phyloP scores from a whole-genome alignment of 2,329 filamentous ascomycete species.

The Emmonsiellopsis sp. region DNA sequence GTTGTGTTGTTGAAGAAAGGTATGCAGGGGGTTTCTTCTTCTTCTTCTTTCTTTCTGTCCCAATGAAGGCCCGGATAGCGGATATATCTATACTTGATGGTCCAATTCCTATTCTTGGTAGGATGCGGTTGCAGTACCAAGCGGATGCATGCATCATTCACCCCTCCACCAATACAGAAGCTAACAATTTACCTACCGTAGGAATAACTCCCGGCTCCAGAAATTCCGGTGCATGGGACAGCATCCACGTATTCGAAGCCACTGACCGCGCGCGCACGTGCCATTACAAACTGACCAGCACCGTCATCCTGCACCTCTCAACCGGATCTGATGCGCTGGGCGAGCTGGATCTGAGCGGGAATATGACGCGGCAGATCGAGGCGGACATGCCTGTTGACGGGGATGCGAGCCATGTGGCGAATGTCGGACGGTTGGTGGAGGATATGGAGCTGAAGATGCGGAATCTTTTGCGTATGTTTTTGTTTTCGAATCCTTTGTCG shows the following conservation, averaged over 20 bases:
- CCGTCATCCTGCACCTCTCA: constrained; percentile 84
- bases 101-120: neutral
- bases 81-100: neutral
- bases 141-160: neutral
- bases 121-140: neutral
- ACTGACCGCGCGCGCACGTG: constrained; percentile 84
- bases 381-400: constrained; percentile 80
- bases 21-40: constrained; percentile 24
- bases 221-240: constrained; percentile 86
- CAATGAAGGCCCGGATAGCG: neutral
- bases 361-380: constrained; percentile 96
- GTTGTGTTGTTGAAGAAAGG: constrained; percentile 94
- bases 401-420: constrained; percentile 89
- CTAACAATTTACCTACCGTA: constrained; percentile 10
- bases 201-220: constrained; percentile 59
- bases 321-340: constrained; percentile 61
- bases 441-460: constrained; percentile 99
- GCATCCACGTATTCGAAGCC: constrained; percentile 96
- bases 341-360: constrained; percentile 85
- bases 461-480: constrained; percentile 64
- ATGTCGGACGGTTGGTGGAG: constrained; percentile 88
- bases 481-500: neutral
- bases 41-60: neutral
- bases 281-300: constrained; percentile 96
- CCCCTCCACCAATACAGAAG: neutral